phyloP scores from a whole-genome alignment of 345 rosid genomes.

The Gossypium sturtianum region DNA sequence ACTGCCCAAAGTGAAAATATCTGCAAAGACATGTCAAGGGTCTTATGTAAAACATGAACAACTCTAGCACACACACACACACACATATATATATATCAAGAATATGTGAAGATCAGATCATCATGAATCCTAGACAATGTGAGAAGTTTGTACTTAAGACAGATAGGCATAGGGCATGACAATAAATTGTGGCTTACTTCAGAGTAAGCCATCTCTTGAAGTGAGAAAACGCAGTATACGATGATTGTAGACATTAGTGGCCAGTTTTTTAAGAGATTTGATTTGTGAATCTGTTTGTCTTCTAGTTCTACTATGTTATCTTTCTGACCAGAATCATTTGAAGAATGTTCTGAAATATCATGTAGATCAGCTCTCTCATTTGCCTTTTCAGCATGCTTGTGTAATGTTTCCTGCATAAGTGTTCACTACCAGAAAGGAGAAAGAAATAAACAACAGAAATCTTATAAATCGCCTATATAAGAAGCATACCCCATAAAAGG shows the following conservation, averaged over 20 bases:
- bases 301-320: constrained; percentile 11
- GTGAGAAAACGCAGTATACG: constrained; percentile 57
- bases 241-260: constrained; percentile 51
- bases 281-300: constrained; percentile 16
- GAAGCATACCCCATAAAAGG: not conserved
- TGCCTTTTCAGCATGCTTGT: constrained; percentile 27
- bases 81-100: not conserved
- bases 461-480: not conserved
- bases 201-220: constrained; percentile 59
- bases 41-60: not conserved
- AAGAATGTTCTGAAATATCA: constrained; percentile 20
- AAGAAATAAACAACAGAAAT: not conserved
- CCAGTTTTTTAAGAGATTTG: constrained; percentile 46
- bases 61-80: not conserved
- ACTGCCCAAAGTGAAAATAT: constrained; percentile 65
- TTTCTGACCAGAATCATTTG: constrained; percentile 21
- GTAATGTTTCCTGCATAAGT: constrained; percentile 45
- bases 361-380: constrained; percentile 12
- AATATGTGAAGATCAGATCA: not conserved
- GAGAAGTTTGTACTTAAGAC: not conserved
- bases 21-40: constrained; percentile 12
- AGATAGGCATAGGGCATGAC: not conserved
- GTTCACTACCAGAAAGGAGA: not conserved
- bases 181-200: constrained; percentile 33
- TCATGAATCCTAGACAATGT: not conserved